Conservation (phyloP, 768 basidiomycete genomes). For the Termitomyces sp. region DNA sequence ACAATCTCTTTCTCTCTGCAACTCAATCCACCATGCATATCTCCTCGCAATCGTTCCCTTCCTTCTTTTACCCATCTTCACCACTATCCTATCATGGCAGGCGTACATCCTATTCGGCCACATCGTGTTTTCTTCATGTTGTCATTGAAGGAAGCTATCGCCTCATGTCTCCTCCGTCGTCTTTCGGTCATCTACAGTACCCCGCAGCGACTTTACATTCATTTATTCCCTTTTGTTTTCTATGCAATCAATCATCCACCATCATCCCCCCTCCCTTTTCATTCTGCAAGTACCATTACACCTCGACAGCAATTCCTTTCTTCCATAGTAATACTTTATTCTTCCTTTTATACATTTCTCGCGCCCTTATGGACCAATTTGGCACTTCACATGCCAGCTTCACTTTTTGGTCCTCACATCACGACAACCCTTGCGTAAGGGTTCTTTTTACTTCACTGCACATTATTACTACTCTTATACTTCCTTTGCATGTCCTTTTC, state of each 20-base stretch:
- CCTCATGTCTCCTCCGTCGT: constrained; percentile 25
- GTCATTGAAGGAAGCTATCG: constrained; percentile 18
- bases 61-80: constrained; percentile 30
- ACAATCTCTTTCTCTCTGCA: constrained; percentile 60
- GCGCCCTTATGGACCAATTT: constrained; percentile 31
- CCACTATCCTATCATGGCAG: constrained; percentile 44
- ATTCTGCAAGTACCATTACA: constrained; percentile 32
- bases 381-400: constrained; percentile 23
- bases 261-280: constrained; percentile 42
- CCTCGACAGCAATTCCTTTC: constrained; percentile 48
- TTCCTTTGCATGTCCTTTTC: constrained; percentile 15
- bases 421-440: constrained; percentile 15
- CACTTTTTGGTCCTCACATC: constrained; percentile 25
- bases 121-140: constrained; percentile 24
- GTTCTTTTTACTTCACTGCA: constrained; percentile 22
- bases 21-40: constrained; percentile 59
- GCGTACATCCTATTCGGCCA: constrained; percentile 40
- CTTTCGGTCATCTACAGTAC: constrained; percentile 38
- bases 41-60: constrained; percentile 66
- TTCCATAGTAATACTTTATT: constrained; percentile 78
- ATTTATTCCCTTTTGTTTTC: constrained; percentile 36
- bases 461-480: constrained; percentile 38
- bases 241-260: constrained; percentile 52
- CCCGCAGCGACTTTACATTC: constrained; percentile 34
- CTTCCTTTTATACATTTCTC: constrained; percentile 61